phyloP scores from a whole-genome alignment of 306 rosid species.

The Lathyrus aphaca region DNA sequence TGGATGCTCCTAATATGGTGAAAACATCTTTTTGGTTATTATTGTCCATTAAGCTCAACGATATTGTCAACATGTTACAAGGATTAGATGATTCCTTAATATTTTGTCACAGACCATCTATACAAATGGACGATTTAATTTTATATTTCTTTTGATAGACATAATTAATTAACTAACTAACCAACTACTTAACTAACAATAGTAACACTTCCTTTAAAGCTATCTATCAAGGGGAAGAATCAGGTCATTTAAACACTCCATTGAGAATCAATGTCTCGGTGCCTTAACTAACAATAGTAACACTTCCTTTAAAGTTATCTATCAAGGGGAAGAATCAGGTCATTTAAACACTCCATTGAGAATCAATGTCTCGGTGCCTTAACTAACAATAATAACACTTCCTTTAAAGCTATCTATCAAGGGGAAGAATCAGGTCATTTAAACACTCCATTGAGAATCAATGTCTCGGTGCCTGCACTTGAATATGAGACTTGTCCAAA shows the following conservation, averaged over 20 bases:
- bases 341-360: too few relatives aligned
- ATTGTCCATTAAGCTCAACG: background rate
- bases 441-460: too few relatives aligned
- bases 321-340: too few relatives aligned
- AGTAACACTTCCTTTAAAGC: background rate
- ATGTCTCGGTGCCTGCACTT: background rate
- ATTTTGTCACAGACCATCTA: background rate
- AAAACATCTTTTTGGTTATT: constrained; percentile 14
- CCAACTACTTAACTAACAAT: too few relatives aligned
- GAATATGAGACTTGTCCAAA: background rate
- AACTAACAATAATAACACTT: too few relatives aligned
- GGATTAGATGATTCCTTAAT: background rate
- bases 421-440: too few relatives aligned
- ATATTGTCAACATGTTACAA: background rate
- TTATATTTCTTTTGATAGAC: background rate
- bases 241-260: background rate
- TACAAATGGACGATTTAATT: background rate
- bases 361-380: too few relatives aligned
- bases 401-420: too few relatives aligned
- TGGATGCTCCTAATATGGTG: constrained; percentile 5
- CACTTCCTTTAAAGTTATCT: too few relatives aligned
- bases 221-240: background rate
- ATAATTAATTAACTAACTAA: background rate
- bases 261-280: background rate
- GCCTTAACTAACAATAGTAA: too few relatives aligned